A percentile compares a stretch with the other conserved stretches of the same genome.
These are phyloP conservation scores for Globisporangium parvum DNA, from an alignment of 352 stramenopile genomes.

Conservation along the genomic window DNA sequence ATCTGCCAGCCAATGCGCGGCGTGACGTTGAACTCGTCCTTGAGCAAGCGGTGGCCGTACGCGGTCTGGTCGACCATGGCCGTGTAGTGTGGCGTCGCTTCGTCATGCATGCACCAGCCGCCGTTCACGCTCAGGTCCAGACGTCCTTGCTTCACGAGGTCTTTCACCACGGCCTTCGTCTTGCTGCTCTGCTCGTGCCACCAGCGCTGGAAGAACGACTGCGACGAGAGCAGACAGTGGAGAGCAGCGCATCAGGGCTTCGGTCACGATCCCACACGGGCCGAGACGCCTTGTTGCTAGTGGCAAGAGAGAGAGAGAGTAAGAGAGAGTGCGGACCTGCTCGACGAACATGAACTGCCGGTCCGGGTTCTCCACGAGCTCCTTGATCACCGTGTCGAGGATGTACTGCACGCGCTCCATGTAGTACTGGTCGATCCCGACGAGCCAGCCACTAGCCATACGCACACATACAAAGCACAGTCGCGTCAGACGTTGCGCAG, in stretches of 20 bases:
- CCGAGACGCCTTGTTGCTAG: neutral
- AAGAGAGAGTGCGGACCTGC: slow-evolving; percentile 22
- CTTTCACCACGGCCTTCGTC: slow-evolving; percentile 68
- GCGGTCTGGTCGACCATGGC: slow-evolving; percentile 98
- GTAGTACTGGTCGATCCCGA: slow-evolving; percentile 98
- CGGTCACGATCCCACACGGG: neutral
- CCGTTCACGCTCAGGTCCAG: slow-evolving; percentile 94
- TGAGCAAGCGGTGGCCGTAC: slow-evolving; percentile 94
- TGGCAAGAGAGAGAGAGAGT: neutral
- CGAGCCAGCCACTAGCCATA: slow-evolving; percentile 81
- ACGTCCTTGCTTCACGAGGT: slow-evolving; percentile 88
- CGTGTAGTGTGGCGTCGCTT: slow-evolving; percentile 94
- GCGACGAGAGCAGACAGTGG: neutral
- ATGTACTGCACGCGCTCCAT: slow-evolving; percentile 92
- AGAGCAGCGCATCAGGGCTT: too few species aligned
- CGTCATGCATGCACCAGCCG: slow-evolving; percentile 99
- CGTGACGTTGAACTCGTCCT: slow-evolving; percentile 90
- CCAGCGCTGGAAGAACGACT: slow-evolving; percentile 96
- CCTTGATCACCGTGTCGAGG: slow-evolving; percentile 88
- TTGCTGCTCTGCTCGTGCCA: slow-evolving; percentile 87
- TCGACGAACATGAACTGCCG: slow-evolving; percentile 95
- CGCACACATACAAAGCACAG: too few species aligned
- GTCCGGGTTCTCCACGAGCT: slow-evolving; percentile 86
- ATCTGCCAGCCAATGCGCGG: slow-evolving; percentile 97
- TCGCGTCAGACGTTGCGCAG: neutral